A percentile compares a stretch with the other conserved stretches of the same genome.
Evolutionary conservation across 2,329 filamentous ascomycete genomes (phyloP).

Genomic region (Hirsutella minnesotensis): DNA sequence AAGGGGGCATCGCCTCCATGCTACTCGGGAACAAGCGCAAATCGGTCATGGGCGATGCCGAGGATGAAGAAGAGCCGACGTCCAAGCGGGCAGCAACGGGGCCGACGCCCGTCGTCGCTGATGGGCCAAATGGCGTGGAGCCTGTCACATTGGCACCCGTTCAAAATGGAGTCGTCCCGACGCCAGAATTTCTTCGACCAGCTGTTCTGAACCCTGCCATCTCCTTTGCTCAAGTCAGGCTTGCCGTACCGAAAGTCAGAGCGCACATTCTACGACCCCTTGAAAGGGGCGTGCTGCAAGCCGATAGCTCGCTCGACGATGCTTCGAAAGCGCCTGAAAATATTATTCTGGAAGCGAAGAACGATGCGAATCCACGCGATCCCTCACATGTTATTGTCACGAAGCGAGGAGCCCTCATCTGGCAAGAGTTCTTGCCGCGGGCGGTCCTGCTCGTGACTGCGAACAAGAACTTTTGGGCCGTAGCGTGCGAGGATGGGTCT

Average conservation of each 20-base stretch:
- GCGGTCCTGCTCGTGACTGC: slow-evolving; percentile 84
- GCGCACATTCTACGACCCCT: slow-evolving; percentile 72
- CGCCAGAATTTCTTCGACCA: slow-evolving; percentile 76
- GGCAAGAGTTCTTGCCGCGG: slow-evolving; percentile 87
- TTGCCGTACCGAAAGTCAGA: slow-evolving; percentile 80
- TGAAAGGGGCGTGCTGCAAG: slow-evolving; percentile 50
- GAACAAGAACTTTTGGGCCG: slow-evolving; percentile 84
- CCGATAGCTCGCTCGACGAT: slow-evolving; percentile 43
- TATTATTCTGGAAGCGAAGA: slow-evolving; percentile 77
- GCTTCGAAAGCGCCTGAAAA: slow-evolving; percentile 55
- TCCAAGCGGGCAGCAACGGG: slow-evolving; percentile 49
- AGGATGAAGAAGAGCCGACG: slow-evolving; percentile 55
- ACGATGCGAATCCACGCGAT: slow-evolving; percentile 65
- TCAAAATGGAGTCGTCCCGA: slow-evolving; percentile 50
- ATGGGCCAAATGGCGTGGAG: slow-evolving; percentile 66
- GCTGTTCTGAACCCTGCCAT: slow-evolving; percentile 77
- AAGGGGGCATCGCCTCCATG: slow-evolving; percentile 75
- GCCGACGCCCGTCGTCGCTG: slow-evolving; percentile 62
- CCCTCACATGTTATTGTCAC: slow-evolving; percentile 75
- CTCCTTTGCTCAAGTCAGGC: slow-evolving; percentile 67
- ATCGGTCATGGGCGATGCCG: slow-evolving; percentile 57
- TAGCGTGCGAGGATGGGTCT: slow-evolving; percentile 84
- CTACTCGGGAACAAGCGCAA: slow-evolving; percentile 91
- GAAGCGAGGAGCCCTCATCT: slow-evolving; percentile 68
- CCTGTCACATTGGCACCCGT: slow-evolving; percentile 55